Percentiles rank a stretch among this genome's conserved stretches.
phyloP scores from a whole-genome alignment of 2,329 filamentous ascomycete genomes.

The Calonectria pauciramosa region DNA sequence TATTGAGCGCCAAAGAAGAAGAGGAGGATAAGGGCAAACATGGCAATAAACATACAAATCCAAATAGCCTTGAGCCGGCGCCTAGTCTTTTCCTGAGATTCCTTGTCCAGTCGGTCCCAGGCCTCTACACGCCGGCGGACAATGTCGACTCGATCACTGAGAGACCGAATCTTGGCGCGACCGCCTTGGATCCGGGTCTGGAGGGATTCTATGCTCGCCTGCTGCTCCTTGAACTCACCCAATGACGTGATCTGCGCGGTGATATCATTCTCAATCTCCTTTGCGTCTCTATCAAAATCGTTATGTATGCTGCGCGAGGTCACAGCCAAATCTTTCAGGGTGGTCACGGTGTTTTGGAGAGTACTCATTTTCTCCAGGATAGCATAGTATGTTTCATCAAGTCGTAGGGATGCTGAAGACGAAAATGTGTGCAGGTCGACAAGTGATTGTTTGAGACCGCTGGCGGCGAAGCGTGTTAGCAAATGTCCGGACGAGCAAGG shows the following conservation, averaged over 20 bases:
- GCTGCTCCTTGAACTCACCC: conserved; percentile 74
- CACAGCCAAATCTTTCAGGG: conserved; percentile 76
- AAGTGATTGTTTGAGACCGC: conserved; percentile 66
- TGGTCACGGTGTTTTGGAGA: conserved; percentile 74
- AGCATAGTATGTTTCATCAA: conserved; percentile 82
- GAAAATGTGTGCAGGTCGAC: conserved; percentile 71
- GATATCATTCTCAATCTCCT: conserved; percentile 72
- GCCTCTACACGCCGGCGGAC: conserved; percentile 75
- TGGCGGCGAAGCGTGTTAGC: conserved; percentile 48
- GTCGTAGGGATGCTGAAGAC: conserved; percentile 71
- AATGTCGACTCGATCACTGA: conserved; percentile 74
- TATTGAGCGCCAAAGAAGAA: conserved; percentile 52
- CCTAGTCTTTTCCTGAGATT: conserved; percentile 78
- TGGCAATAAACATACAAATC: conserved; percentile 66
- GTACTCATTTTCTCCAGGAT: conserved; percentile 77
- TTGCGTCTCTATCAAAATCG: conserved; percentile 72
- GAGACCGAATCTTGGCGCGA: conserved; percentile 68
- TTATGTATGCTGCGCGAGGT: conserved; percentile 70
- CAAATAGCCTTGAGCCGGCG: conserved; percentile 74
- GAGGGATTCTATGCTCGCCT: conserved; percentile 72
- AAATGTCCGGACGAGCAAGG: background rate
- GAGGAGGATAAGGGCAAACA: conserved; percentile 63
- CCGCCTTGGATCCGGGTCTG: conserved; percentile 73
- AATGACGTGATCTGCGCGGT: conserved; percentile 71
- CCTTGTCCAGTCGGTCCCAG: conserved; percentile 76